Base-by-base conservation (phyloP, 2,329 filamentous ascomycete species). In the Microcera coccophila region DNA sequence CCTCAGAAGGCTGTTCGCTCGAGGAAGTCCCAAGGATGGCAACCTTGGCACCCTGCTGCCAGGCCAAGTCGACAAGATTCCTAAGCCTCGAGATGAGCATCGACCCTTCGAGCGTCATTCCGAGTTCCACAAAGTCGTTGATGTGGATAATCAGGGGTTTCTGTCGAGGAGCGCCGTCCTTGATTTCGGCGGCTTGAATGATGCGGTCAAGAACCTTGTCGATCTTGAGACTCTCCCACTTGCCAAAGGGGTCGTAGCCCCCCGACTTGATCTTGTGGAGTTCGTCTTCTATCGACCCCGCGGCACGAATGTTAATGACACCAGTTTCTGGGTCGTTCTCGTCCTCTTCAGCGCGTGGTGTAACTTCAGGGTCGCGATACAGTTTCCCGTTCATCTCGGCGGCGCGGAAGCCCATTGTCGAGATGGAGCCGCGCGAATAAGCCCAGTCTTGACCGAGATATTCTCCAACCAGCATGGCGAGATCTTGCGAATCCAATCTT, bases 21-120 rank as follows among this genome's bases (percentile, higher is more conserved):
- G 82, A 73, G 1, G 85, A 84, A 5, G 87, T 89, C n/a, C 90
- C 93, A 22, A 97, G 67, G 15, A 96, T 75, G 42, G 90, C 76
- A 39, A 95, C 76, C 45, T 78, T 79, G 52, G 82, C 77, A 4
- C 90, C 90, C 29, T 79, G 74, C 41, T 76, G 74, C 72, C 90
- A 85, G 44, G 84, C 76, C 45, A 79, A 77, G 55, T 90, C 84
- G 19, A 95, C 79, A 5, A 85, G 72, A 36, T 79, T 76, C 40
- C 87, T 81, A 11, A 98, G 68, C 45, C 84, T 81, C 31, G 74
- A 70, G 7, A 96, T 68, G 22, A 97, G 77, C 17, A 78, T 74
- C 2, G 78, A 73, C 10, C 89, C 88, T 44, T 88, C 81, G 5
- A 76, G 63, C 1, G 85, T 83, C 58, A 78, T 77, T 54, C 76